Percentiles rank a stretch among this genome's conserved stretches.
These are phyloP conservation scores for Ottelia alismoides DNA, from an alignment of 106 monocot species.

Conservation along the genomic window DNA sequence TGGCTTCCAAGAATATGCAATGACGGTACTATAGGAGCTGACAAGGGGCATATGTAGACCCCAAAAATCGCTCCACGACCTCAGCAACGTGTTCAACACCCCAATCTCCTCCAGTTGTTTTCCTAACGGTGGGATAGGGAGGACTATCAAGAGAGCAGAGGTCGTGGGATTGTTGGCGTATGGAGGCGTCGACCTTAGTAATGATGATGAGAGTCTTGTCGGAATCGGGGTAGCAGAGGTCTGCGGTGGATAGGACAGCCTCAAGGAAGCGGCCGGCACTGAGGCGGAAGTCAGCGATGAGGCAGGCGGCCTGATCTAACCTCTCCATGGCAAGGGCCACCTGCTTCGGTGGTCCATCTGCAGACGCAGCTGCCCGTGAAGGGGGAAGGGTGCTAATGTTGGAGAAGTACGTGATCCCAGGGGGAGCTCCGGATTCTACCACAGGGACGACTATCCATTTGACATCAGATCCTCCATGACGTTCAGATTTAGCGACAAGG, in stretches of 20 bases:
- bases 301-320: constrained; percentile 56
- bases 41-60: constrained; percentile 98
- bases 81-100: constrained; percentile 59
- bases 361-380: not conserved
- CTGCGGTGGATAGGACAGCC: constrained; percentile 42
- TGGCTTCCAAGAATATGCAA: constrained; percentile 98
- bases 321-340: constrained; percentile 95
- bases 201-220: too few species aligned
- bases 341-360: constrained; percentile 87
- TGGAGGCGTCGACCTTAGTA: too few species aligned
- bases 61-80: constrained; percentile 87
- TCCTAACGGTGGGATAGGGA: too few species aligned
- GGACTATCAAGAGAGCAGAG: too few species aligned
- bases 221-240: too few species aligned
- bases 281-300: constrained; percentile 82
- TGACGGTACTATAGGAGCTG: constrained; percentile 93
- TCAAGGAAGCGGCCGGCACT: constrained; percentile 85
- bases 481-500: too few species aligned
- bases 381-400: too few species aligned
- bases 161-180: too few species aligned
- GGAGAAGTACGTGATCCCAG: too few species aligned
- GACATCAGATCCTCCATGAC: too few species aligned
- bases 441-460: too few species aligned
- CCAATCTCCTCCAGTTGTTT: constrained; percentile 92
- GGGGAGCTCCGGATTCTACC: too few species aligned